Percentiles rank a stretch among this genome's conserved stretches.
These are phyloP conservation scores for Wallacemonas sp. DNA, from an alignment of 208 protist species.

Conservation along the genomic window DNA sequence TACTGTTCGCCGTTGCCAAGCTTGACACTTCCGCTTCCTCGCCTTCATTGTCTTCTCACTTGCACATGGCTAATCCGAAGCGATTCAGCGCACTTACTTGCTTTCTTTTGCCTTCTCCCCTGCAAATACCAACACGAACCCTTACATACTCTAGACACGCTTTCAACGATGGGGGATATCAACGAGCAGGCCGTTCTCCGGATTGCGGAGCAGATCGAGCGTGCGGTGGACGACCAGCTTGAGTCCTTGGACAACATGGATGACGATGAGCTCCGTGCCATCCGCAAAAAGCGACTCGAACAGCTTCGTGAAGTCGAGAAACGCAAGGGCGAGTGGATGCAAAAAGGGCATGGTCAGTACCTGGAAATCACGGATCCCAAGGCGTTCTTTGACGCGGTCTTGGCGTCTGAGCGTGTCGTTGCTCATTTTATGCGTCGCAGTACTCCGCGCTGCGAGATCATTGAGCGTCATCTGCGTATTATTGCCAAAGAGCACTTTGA, in stretches of 20 bases:
- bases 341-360: conserved; percentile 85
- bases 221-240: conserved; percentile 83
- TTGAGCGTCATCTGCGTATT: conserved; percentile 79
- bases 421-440: conserved; percentile 90
- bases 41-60: too few species aligned
- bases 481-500: conserved; percentile 87
- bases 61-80: too few species aligned
- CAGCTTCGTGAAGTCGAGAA: conserved; percentile 77
- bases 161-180: conserved; percentile 12
- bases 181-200: conserved; percentile 69
- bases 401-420: conserved; percentile 81
- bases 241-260: conserved; percentile 87
- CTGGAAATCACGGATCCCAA: conserved; percentile 70
- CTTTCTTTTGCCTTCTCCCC: conserved; percentile 13
- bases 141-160: background rate
- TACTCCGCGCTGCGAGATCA: conserved; percentile 80
- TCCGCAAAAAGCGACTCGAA: conserved; percentile 70
- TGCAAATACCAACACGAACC: background rate
- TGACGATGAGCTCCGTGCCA: conserved; percentile 77
- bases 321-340: conserved; percentile 73
- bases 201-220: conserved; percentile 83
- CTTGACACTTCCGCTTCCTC: too few species aligned
- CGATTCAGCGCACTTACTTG: too few species aligned
- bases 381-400: conserved; percentile 83
- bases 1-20: too few species aligned